A percentile compares a stretch with the other conserved stretches of the same genome.
Conservation (phyloP, 2,329 filamentous ascomycete species). For the Pseudogymnoascus sp. region DNA sequence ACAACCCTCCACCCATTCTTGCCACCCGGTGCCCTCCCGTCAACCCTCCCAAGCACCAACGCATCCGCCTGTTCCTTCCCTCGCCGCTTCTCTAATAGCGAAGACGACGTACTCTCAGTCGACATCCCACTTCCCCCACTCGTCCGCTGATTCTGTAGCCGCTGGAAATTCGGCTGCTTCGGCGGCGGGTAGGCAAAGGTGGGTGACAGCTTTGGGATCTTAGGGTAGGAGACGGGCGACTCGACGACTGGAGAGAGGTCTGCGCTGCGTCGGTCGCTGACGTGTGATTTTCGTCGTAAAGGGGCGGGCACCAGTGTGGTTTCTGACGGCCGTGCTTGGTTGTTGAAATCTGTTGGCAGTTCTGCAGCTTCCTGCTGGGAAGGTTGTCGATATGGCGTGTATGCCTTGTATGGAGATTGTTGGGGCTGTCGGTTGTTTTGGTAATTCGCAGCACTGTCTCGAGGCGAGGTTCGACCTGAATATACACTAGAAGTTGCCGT, state of each 20-base stretch:
- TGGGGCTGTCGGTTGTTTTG: background rate
- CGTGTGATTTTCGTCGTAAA: background rate
- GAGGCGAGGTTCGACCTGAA: background rate
- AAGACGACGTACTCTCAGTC: background rate
- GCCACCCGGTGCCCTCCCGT: background rate
- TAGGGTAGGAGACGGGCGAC: background rate
- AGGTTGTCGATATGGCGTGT: background rate
- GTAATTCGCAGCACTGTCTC: background rate
- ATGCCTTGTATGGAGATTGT: background rate
- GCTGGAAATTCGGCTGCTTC: conserved; percentile 1
- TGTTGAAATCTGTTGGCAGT: background rate
- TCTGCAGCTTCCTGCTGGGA: background rate
- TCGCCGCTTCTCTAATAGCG: background rate
- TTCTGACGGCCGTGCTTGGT: background rate
- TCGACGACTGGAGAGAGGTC: background rate
- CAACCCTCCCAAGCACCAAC: background rate
- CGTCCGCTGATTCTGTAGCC: background rate
- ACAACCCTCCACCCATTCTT: background rate
- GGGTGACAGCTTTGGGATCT: background rate
- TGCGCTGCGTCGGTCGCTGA: background rate
- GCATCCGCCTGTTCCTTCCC: background rate
- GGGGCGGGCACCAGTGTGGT: background rate
- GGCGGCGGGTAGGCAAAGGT: background rate
- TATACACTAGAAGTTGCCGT: background rate
- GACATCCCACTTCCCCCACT: background rate